Evolutionary conservation across 768 basidiomycete species (phyloP).

Genomic region (Suillus fuscotomentosus): DNA sequence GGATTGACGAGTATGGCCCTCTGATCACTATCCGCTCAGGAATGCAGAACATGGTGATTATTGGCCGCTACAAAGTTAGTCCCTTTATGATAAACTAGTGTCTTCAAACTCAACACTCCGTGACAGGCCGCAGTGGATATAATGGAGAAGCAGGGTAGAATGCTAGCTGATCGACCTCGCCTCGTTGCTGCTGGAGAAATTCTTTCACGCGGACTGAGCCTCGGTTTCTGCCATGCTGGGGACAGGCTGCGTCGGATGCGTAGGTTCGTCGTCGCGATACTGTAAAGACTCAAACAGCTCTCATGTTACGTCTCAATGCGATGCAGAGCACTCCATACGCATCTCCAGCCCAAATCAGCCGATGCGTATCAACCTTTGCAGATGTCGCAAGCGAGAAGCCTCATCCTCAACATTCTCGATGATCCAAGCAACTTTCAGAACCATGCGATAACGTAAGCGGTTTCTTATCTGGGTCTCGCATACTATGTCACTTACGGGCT

Average conservation of each 20-base stretch:
- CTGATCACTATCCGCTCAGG: neutral
- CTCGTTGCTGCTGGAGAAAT: neutral
- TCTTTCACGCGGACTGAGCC: neutral
- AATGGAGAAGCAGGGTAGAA: neutral
- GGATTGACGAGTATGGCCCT: neutral
- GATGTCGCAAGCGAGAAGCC: neutral
- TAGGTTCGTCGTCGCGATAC: neutral
- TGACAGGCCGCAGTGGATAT: neutral
- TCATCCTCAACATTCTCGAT: neutral
- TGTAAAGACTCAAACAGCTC: neutral
- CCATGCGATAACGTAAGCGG: neutral
- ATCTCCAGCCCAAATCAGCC: neutral
- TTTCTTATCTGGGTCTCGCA: neutral
- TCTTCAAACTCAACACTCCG: neutral
- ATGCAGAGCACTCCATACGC: neutral
- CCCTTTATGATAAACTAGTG: neutral
- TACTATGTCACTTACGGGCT: neutral
- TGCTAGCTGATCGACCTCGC: neutral
- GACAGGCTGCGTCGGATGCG: neutral
- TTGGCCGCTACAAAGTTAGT: neutral
- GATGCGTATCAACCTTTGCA: neutral
- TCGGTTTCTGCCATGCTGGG: neutral
- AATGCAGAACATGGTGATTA: neutral
- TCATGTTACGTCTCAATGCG: neutral
- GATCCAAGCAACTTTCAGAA: neutral